Base-by-base conservation (phyloP, 1,284 basidiomycete species). In the Schizophyllum commune region DNA sequence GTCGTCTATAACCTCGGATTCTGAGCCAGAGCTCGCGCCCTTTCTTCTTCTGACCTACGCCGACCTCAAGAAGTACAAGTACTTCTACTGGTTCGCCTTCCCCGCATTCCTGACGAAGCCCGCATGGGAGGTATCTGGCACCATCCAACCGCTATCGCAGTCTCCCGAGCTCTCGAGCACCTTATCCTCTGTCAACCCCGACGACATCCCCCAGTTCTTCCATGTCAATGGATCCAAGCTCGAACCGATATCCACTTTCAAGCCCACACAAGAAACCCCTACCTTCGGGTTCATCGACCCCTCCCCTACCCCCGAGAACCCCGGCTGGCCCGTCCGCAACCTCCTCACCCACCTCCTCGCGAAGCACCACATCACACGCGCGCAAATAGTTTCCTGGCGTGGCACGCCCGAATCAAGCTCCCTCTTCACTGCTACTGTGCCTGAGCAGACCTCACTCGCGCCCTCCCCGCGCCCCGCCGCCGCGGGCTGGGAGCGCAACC, bases 1-100 rank as follows among this genome's bases (percentile, higher is more conserved):
- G 89, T 74, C 83, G 27, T 76, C 78, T 63, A 82, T 86, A 60
- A 65, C 78, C 57, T 69, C 77, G 51, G 80, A 77, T 56, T 78
- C 79, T 58, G 81, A 84, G 62, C 75, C 80, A 0, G 71, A 79
- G 9, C 79, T 98, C 57, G 91, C 85, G 61, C 81, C 82, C 1
- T 98, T 98, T 74, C 79, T 98, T 15, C 78, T 97, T 27, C 89
- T 99, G 66, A 94, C 94, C 0, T 99, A 90, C 69, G 92, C 97
- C 0, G 97, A 99, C 73, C 86, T 99, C 63, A 99, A 99, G 80
- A 98, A 96, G 74, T 98, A 96, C 79, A 91, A 90, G 65, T 98
- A 94, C 73, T 95, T 91, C 71, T 98, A 99, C 75, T 98, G 96
- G 96, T 98, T 98, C 69, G 92, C 92, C 0, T 97, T 98, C 73